Evolutionary conservation across 1,284 basidiomycete genomes (phyloP).

Genomic region (Dichomitus squalens): DNA sequence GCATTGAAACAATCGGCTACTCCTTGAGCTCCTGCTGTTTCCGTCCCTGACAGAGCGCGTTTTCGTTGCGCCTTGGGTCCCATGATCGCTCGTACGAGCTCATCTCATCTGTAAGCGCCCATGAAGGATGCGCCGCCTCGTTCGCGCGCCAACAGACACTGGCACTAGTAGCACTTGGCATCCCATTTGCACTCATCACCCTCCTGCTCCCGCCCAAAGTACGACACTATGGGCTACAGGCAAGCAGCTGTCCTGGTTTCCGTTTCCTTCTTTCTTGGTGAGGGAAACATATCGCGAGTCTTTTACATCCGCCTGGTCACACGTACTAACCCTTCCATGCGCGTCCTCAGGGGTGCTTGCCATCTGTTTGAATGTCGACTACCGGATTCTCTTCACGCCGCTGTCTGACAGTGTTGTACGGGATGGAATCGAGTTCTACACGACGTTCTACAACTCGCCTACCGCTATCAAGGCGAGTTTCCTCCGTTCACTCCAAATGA

Average conservation of each 20-base stretch:
- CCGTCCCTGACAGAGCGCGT: too few relatives aligned
- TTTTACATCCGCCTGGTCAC: conserved; percentile 8
- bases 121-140: not conserved
- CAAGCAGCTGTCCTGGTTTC: conserved; percentile 83
- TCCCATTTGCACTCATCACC: not conserved
- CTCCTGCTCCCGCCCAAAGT: not conserved
- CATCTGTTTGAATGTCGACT: conserved; percentile 87
- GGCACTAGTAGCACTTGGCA: not conserved
- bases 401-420: conserved; percentile 63
- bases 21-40: conserved; percentile 1
- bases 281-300: conserved; percentile 1
- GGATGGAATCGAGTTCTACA: conserved; percentile 86
- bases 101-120: too few relatives aligned
- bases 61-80: too few relatives aligned
- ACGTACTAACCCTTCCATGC: conserved; percentile 1
- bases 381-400: conserved; percentile 73
- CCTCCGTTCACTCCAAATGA: not conserved
- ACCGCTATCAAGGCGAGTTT: conserved; percentile 80
- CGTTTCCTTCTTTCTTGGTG: conserved; percentile 78
- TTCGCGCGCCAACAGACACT: not conserved
- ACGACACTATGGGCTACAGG: conserved; percentile 75
- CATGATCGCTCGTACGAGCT: too few relatives aligned
- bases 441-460: conserved; percentile 88
- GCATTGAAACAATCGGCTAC: not conserved
- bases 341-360: conserved; percentile 72